These are phyloP conservation scores for Cudoniella acicularis DNA, from an alignment of 495 filamentous ascomycete species.

Conservation along the genomic window DNA sequence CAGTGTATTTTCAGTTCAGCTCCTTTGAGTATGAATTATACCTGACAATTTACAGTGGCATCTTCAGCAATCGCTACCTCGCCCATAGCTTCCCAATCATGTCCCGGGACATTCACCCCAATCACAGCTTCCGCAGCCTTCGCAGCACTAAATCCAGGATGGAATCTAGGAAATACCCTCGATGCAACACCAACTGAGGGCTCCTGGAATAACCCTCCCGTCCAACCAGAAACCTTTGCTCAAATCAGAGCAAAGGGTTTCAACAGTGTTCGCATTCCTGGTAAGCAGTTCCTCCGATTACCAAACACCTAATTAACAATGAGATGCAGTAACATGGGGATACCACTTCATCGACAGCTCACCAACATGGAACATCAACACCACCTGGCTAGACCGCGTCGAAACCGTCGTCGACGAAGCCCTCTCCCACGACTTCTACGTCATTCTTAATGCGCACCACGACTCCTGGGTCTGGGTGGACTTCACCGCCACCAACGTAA, in stretches of 20 bases:
- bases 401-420: constrained; percentile 56
- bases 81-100: background rate
- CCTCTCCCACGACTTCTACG: constrained; percentile 46
- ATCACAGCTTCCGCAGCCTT: constrained; percentile 65
- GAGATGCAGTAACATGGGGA: constrained; percentile 49
- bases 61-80: background rate
- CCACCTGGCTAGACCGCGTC: constrained; percentile 56
- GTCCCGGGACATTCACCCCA: constrained; percentile 40
- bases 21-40: background rate
- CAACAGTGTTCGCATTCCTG: constrained; percentile 56
- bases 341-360: constrained; percentile 50
- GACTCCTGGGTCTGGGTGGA: constrained; percentile 61
- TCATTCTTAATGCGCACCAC: constrained; percentile 58
- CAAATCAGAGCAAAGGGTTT: constrained; percentile 51
- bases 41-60: background rate
- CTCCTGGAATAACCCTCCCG: constrained; percentile 54
- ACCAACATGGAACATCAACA: constrained; percentile 50
- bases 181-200: constrained; percentile 56
- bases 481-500: constrained; percentile 40
- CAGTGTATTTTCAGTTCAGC: background rate
- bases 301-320: constrained; percentile 5
- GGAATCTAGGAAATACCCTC: constrained; percentile 58
- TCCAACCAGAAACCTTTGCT: constrained; percentile 46
- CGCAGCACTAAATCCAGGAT: constrained; percentile 65
- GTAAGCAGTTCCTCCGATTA: constrained; percentile 25